Conservation (phyloP, 2,329 filamentous ascomycete species). For the Tympanopsis confertula region DNA sequence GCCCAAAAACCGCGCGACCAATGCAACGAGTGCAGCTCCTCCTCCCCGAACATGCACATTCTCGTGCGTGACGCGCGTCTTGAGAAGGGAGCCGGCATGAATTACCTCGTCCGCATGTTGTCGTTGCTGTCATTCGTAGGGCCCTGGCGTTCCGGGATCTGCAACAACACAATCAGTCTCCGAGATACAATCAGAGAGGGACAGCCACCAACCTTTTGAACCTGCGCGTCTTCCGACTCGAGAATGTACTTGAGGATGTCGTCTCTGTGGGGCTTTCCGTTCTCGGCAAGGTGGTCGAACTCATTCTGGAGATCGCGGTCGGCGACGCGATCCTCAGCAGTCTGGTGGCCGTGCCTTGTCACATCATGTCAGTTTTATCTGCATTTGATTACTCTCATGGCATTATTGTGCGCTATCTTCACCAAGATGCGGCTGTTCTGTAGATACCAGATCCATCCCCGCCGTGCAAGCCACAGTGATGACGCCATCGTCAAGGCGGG, state of each 20-base stretch:
- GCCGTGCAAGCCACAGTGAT: no score
- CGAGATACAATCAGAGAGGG: conserved; percentile 2
- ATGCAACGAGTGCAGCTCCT: no score
- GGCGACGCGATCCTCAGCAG: conserved; percentile 64
- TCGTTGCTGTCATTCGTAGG: conserved; percentile 34
- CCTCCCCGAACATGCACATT: no score
- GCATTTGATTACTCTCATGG: conserved; percentile 2
- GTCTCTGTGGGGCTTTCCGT: no score
- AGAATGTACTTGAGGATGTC: no score
- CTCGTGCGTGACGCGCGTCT: not conserved
- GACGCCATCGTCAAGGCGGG: no score
- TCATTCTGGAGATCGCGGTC: conserved; percentile 69
- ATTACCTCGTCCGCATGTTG: not conserved
- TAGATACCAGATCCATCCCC: no score
- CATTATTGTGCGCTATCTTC: not conserved
- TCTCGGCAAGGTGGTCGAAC: no score
- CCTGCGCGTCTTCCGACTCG: no score
- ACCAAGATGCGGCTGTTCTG: not conserved
- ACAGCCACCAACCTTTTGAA: not conserved
- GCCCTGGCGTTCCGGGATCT: conserved; percentile 41
- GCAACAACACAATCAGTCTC: not conserved
- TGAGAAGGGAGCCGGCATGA: not conserved
- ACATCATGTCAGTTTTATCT: conserved; percentile 7
- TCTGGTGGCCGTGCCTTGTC: conserved; percentile 72
- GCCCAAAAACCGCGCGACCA: no score